Conservation (phyloP, 2,329 filamentous ascomycete genomes). For the Periglandula ipomoeae region DNA sequence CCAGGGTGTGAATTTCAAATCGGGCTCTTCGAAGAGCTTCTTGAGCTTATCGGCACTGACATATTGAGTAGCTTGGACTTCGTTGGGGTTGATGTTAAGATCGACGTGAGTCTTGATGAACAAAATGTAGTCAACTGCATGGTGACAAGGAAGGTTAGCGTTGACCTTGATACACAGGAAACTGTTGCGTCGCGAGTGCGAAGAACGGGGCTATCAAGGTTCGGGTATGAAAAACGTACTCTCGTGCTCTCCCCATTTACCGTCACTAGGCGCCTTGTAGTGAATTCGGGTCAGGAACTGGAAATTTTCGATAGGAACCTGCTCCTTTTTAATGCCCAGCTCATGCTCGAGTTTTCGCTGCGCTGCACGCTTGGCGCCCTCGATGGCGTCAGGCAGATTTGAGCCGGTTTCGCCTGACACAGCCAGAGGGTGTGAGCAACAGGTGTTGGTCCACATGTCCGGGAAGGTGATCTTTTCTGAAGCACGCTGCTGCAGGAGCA, state of each 20-base stretch:
- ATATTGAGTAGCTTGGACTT: slow-evolving; percentile 77
- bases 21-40: slow-evolving; percentile 72
- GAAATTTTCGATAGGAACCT: slow-evolving; percentile 88
- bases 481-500: slow-evolving; percentile 92
- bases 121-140: slow-evolving; percentile 88
- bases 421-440: slow-evolving; percentile 93
- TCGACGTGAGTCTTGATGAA: slow-evolving; percentile 95
- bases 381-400: slow-evolving; percentile 67
- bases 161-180: not conserved
- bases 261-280: slow-evolving; percentile 94
- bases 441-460: slow-evolving; percentile 99
- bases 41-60: slow-evolving; percentile 77
- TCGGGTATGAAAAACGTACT: slow-evolving; percentile 49
- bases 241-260: slow-evolving; percentile 98
- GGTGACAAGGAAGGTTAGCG: not conserved
- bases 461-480: slow-evolving; percentile 98
- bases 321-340: slow-evolving; percentile 78
- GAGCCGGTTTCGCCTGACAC: slow-evolving; percentile 86
- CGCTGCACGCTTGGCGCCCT: slow-evolving; percentile 84
- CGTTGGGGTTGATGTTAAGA: slow-evolving; percentile 73
- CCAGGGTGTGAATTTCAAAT: slow-evolving; percentile 89
- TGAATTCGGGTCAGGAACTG: slow-evolving; percentile 93
- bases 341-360: slow-evolving; percentile 92
- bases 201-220: not conserved
- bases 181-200: no score